Percentiles rank a stretch among this genome's conserved stretches.
These are phyloP conservation scores for Aspergillus ostianus DNA, from an alignment of 495 filamentous ascomycete species.

Conservation along the genomic window DNA sequence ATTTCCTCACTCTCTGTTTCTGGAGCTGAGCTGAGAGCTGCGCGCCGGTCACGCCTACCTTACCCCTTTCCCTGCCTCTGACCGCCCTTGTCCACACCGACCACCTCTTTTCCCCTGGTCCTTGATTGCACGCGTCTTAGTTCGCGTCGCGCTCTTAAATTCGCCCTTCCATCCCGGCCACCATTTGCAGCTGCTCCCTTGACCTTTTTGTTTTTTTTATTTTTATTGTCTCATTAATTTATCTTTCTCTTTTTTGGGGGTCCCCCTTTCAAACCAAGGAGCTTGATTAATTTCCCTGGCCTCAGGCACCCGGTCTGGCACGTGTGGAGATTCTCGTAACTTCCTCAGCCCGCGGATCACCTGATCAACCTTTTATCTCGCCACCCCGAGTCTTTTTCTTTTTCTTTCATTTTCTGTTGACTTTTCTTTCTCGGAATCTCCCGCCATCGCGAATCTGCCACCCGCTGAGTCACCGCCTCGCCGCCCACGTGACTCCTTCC, in stretches of 20 bases:
- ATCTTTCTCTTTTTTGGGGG: constrained; percentile 13
- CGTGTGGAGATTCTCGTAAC: constrained; percentile 8
- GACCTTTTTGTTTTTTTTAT: constrained; percentile 14
- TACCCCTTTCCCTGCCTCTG: constrained; percentile 24
- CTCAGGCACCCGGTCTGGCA: constrained; percentile 22
- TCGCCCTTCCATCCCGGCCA: constrained; percentile 21
- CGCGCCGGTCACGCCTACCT: constrained; percentile 26
- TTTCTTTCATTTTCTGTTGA: constrained; percentile 12
- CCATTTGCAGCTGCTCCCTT: constrained; percentile 17
- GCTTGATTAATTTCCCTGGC: constrained; percentile 9
- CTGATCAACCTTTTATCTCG: constrained; percentile 18
- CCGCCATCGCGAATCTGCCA: constrained; percentile 14
- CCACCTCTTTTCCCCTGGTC: constrained; percentile 15
- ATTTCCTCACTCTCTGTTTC: constrained; percentile 43
- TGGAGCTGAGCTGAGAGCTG: constrained; percentile 33
- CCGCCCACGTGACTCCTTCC: constrained; percentile 39
- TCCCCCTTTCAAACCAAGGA: constrained; percentile 2
- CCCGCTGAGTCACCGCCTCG: constrained; percentile 26
- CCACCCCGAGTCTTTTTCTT: constrained; percentile 8
- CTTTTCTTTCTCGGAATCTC: constrained; percentile 15
- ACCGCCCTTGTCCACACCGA: constrained; percentile 6
- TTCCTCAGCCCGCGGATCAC: constrained; percentile 11
- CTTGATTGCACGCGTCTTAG: constrained; percentile 24
- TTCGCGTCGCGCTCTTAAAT: constrained; percentile 29
- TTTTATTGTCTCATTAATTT: constrained; percentile 13